Evolutionary conservation across 1,139 yeast genomes (phyloP).

Genomic region (Candida glucosophila): DNA sequence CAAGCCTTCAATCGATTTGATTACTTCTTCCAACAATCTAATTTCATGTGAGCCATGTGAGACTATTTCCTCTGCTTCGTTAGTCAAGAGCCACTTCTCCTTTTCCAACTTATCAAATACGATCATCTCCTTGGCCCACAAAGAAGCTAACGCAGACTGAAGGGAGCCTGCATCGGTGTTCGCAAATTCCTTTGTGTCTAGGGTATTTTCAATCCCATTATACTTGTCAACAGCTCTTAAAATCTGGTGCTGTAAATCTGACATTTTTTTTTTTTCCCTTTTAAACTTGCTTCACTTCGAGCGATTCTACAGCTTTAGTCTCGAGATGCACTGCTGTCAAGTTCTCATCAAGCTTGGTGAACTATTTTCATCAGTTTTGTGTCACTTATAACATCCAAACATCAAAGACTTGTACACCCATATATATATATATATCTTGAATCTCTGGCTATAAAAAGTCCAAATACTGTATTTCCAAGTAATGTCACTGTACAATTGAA

Average conservation of each 20-base stretch:
- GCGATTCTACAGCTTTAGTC: too few relatives aligned
- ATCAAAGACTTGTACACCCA: too few relatives aligned
- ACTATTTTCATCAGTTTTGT: constrained; percentile 1
- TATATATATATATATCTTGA: too few relatives aligned
- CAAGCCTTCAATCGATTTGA: constrained; percentile 67
- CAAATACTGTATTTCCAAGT: too few relatives aligned
- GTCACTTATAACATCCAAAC: too few relatives aligned
- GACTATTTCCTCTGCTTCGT: constrained; percentile 77
- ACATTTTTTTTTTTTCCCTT: constrained; percentile 22
- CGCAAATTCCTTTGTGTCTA: constrained; percentile 42
- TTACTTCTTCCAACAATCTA: constrained; percentile 69
- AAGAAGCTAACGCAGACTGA: constrained; percentile 74
- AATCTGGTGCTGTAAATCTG: constrained; percentile 49
- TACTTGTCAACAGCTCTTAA: constrained; percentile 53
- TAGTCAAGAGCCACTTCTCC: constrained; percentile 68
- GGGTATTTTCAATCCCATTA: constrained; percentile 59
- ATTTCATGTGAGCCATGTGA: constrained; percentile 83
- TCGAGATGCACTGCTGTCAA: constrained; percentile 1
- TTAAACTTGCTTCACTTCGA: background rate
- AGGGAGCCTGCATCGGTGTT: constrained; percentile 30
- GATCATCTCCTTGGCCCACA: constrained; percentile 79
- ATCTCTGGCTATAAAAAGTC: too few relatives aligned
- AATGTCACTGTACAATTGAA: too few relatives aligned
- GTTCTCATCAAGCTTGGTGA: constrained; percentile 1
- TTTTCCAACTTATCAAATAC: constrained; percentile 64